Evolutionary conservation across 805 yeast genomes (phyloP).

Genomic region (Helenozyma baotianmanensis): DNA sequence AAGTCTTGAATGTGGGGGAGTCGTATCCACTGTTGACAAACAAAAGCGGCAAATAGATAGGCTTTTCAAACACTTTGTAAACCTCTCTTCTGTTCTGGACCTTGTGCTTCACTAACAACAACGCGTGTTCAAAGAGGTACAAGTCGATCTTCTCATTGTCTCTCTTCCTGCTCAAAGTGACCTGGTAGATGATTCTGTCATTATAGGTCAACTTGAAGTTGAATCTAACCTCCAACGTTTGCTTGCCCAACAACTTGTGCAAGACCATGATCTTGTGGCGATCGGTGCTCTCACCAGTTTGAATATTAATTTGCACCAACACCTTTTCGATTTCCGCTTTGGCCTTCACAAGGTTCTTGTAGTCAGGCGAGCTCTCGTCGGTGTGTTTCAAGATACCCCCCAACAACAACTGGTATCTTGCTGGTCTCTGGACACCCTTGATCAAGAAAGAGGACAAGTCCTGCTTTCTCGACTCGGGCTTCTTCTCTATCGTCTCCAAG

Average conservation of each 20-base stretch:
- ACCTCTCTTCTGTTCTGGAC: slow-evolving; percentile 86
- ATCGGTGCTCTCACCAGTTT: slow-evolving; percentile 91
- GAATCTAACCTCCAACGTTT: slow-evolving; percentile 77
- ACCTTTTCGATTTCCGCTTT: slow-evolving; percentile 70
- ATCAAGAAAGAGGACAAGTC: slow-evolving; percentile 91
- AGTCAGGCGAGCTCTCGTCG: slow-evolving; percentile 68
- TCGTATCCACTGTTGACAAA: slow-evolving; percentile 77
- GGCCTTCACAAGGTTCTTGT: slow-evolving; percentile 63
- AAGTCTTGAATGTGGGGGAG: slow-evolving; percentile 52
- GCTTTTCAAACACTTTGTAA: slow-evolving; percentile 84
- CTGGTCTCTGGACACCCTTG: slow-evolving; percentile 94
- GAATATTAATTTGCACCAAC: slow-evolving; percentile 73
- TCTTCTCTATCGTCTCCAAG: slow-evolving; percentile 82
- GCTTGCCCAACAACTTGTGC: slow-evolving; percentile 52
- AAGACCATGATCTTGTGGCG: slow-evolving; percentile 83
- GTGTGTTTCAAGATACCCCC: slow-evolving; percentile 82
- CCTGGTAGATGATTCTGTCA: slow-evolving; percentile 75
- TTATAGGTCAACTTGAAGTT: slow-evolving; percentile 83
- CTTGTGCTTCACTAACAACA: slow-evolving; percentile 81
- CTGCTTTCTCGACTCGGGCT: slow-evolving; percentile 80
- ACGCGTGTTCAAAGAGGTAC: slow-evolving; percentile 82
- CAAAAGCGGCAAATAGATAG: slow-evolving; percentile 74
- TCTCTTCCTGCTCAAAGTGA: slow-evolving; percentile 62
- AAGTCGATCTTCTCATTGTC: slow-evolving; percentile 80
- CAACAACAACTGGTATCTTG: slow-evolving; percentile 82